phyloP scores from a whole-genome alignment of 331 rosid genomes.

The Saraca asoca region DNA sequence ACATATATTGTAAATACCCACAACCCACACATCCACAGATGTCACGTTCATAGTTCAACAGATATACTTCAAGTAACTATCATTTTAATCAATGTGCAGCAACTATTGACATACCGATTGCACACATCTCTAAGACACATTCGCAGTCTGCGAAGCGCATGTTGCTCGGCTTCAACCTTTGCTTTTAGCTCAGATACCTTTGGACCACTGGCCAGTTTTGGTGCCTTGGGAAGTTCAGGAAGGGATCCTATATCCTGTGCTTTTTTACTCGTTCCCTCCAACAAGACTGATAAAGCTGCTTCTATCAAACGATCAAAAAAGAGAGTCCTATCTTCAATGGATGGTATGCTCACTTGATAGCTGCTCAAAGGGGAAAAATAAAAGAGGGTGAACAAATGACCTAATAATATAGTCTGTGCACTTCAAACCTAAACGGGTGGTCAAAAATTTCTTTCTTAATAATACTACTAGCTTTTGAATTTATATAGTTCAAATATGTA shows the following conservation, averaged over 20 bases:
- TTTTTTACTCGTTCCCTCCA: slow-evolving; percentile 59
- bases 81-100: background rate
- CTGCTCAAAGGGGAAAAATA: slow-evolving; percentile 53
- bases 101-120: slow-evolving; percentile 69
- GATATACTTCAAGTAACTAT: background rate
- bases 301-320: slow-evolving; percentile 73
- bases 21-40: background rate
- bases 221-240: slow-evolving; percentile 94
- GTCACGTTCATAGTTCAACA: background rate
- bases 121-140: slow-evolving; percentile 99
- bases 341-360: slow-evolving; percentile 65
- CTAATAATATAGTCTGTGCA: background rate
- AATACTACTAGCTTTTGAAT: background rate
- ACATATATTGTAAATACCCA: background rate
- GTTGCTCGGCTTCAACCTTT: slow-evolving; percentile 92
- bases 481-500: background rate
- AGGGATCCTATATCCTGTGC: slow-evolving; percentile 47
- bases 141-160: slow-evolving; percentile 92
- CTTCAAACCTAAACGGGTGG: no score
- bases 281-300: slow-evolving; percentile 75
- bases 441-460: background rate
- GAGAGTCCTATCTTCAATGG: slow-evolving; percentile 65
- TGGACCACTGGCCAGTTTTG: slow-evolving; percentile 80
- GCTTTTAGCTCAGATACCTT: slow-evolving; percentile 92
- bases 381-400: background rate